Conservation (phyloP, 2,329 filamentous ascomycete genomes). For the Aspergillus sp. region DNA sequence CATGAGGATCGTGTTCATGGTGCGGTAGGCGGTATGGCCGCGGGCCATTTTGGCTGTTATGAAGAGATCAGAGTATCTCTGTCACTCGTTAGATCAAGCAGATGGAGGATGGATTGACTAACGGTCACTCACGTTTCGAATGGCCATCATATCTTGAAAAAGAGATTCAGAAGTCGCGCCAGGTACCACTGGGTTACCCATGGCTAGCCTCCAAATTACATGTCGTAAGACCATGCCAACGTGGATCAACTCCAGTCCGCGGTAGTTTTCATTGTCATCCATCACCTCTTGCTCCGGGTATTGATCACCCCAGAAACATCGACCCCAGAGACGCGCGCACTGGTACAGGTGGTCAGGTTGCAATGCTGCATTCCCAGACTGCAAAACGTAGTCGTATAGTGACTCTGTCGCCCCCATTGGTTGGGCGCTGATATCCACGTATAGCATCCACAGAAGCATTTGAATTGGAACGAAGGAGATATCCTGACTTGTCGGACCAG, state of each 20-base stretch:
- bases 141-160: constrained; percentile 18
- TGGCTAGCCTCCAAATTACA: constrained; percentile 22
- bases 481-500: constrained; percentile 8
- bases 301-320: constrained; percentile 30
- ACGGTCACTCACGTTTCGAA: constrained; percentile 17
- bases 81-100: constrained; percentile 1
- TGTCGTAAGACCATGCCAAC: constrained; percentile 22
- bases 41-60: constrained; percentile 28
- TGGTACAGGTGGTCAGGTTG: constrained; percentile 29
- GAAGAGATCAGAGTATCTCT: constrained; percentile 33
- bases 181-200: constrained; percentile 12
- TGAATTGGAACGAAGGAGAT: constrained; percentile 32
- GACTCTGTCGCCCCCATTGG: constrained; percentile 25
- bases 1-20: constrained; percentile 30
- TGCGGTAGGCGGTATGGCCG: constrained; percentile 22
- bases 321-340: constrained; percentile 29
- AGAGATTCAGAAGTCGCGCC: constrained; percentile 14
- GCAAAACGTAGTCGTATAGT: constrained; percentile 26
- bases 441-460: constrained; percentile 31
- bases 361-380: constrained; percentile 24
- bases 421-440: constrained; percentile 22
- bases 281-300: constrained; percentile 32
- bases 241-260: constrained; percentile 28
- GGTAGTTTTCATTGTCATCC: constrained; percentile 35
- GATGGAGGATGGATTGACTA: background rate